These are phyloP conservation scores for Entonaema liquescens DNA, from an alignment of 495 filamentous ascomycete genomes.

Conservation along the genomic window DNA sequence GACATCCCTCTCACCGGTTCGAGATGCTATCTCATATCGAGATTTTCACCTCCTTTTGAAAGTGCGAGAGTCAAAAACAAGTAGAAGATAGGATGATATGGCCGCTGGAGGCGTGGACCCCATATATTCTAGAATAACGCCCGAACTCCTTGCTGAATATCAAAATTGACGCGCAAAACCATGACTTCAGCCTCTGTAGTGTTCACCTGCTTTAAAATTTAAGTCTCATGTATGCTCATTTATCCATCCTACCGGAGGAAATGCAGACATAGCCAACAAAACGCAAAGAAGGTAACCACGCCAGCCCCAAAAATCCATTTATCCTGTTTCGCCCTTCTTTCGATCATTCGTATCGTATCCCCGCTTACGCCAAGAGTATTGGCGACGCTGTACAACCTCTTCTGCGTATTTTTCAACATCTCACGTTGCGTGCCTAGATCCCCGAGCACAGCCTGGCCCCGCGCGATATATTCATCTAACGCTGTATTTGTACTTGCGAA, in stretches of 20 bases:
- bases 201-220: background rate
- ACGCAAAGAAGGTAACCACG: constrained; percentile 86
- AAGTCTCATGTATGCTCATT: background rate
- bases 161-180: background rate
- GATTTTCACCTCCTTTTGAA: background rate
- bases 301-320: constrained; percentile 98
- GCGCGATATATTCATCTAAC: constrained; percentile 91
- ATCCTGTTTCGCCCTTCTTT: constrained; percentile 89
- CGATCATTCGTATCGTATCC: constrained; percentile 96
- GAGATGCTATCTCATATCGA: background rate
- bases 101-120: background rate
- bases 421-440: constrained; percentile 91
- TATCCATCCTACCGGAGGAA: constrained; percentile 69
- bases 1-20: background rate
- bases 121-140: constrained; percentile 16
- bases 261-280: constrained; percentile 89
- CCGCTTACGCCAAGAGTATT: constrained; percentile 94
- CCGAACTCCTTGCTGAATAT: constrained; percentile 36
- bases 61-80: background rate
- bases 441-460: constrained; percentile 86
- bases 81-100: constrained; percentile 1
- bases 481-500: constrained; percentile 78
- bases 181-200: background rate
- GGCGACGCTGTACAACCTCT: constrained; percentile 86
- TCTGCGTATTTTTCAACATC: constrained; percentile 93